Base-by-base conservation (phyloP, 1,284 basidiomycete genomes). In the Mycosarcoma mackinlayi region DNA sequence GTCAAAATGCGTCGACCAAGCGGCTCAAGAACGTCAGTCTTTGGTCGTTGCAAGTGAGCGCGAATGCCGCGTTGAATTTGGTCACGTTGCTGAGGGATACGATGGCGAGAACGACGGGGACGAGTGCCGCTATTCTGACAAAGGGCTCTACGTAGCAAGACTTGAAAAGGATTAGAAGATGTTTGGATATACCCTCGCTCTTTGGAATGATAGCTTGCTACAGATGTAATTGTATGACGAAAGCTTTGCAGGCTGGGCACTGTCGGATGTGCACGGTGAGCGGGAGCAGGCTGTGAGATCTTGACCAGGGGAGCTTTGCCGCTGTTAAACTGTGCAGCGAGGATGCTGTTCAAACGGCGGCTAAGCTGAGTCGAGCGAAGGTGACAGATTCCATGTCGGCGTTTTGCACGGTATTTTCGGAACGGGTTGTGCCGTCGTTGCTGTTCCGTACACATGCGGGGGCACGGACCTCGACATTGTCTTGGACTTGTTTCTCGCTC, bases 1-100 rank as follows among this genome's bases (percentile, higher is more conserved):
- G 76, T 19, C 65, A 79, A 34, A 77, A 79, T 55, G 80, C 79
- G 3, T 76, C 72, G 28, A 57, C 52, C 16, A 57, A 78, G 53
- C 57, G 80, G 11, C 50, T 79, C 35, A 68, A 75, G 50, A 80
- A 76, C 39, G 79, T 82, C 9, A 78, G 77, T 39, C 33, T 78
- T 9, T 82, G 80, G 80, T 64, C 62, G 11, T 55, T 82, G 37
- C 59, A 75, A 50, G 33, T 77, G 6, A 47, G 67, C 18, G 66
- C 69, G 2, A 71, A 79, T 25, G 70, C 64, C 3, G 69, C 50
- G 25, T 49, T 63, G 48, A 58, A 61, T 31, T 30, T 64, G 30
- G 69, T 73, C n/a, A 73, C 60, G 11, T 21, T 67, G 55, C 44
- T 74, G 38, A 45, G 72, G 23, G 64, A 74, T 52, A 59, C 56